Evolutionary conservation across 306 rosid species (phyloP).

Genomic region (Ochetophila trinervis): DNA sequence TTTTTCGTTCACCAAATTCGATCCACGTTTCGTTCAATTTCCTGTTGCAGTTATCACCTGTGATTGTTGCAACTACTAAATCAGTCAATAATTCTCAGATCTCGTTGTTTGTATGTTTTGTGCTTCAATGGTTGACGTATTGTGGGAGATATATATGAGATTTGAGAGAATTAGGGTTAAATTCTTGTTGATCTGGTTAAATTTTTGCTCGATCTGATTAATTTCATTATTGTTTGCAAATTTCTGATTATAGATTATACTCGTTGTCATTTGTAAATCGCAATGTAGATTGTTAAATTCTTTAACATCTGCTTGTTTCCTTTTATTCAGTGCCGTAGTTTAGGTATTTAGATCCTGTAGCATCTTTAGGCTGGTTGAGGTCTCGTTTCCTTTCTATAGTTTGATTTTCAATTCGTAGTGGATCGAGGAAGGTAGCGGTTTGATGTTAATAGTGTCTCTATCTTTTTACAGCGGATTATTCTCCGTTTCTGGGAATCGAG

Average conservation of each 20-base stretch:
- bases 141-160: slow-evolving; percentile 19
- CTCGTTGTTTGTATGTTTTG: slow-evolving; percentile 31
- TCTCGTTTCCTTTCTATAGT: neutral
- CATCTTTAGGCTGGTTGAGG: slow-evolving; percentile 9
- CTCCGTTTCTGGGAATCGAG: slow-evolving; percentile 92
- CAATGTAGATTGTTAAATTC: slow-evolving; percentile 31
- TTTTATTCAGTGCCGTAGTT: slow-evolving; percentile 25
- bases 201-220: slow-evolving; percentile 30
- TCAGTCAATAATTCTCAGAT: slow-evolving; percentile 45
- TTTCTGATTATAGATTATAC: slow-evolving; percentile 13
- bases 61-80: slow-evolving; percentile 21
- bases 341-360: slow-evolving; percentile 32
- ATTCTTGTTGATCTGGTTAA: slow-evolving; percentile 26
- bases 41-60: slow-evolving; percentile 7
- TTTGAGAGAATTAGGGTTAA: slow-evolving; percentile 28
- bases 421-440: neutral
- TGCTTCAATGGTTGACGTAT: slow-evolving; percentile 1
- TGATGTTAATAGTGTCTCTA: slow-evolving; percentile 22
- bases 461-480: slow-evolving; percentile 64
- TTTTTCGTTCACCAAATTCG: slow-evolving; percentile 20
- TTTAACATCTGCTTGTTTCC: slow-evolving; percentile 11
- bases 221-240: slow-evolving; percentile 2
- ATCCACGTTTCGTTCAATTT: slow-evolving; percentile 21
- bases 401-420: neutral
- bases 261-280: slow-evolving; percentile 7